Evolutionary conservation across 495 filamentous ascomycete species (phyloP).

Genomic region (Lentithecium fluviatile): DNA sequence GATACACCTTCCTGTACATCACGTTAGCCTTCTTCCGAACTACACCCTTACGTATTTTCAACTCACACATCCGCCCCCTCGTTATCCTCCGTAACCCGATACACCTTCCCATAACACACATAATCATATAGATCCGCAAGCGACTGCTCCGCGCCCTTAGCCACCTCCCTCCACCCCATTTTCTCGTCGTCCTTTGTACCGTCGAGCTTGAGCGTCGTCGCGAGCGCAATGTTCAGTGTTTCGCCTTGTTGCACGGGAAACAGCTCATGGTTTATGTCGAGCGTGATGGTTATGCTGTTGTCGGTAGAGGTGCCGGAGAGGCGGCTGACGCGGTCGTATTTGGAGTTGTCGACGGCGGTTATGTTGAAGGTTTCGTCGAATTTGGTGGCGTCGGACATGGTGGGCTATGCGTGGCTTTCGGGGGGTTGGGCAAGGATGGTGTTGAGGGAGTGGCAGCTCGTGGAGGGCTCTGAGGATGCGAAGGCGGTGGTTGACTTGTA

Average conservation of each 20-base stretch:
- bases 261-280: conserved; percentile 94
- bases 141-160: conserved; percentile 63
- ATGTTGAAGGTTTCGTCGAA: conserved; percentile 91
- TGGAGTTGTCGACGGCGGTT: conserved; percentile 69
- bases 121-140: conserved; percentile 95
- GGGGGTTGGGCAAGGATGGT: neutral
- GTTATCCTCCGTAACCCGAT: conserved; percentile 89
- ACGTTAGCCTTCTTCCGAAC: conserved; percentile 23
- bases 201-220: conserved; percentile 80
- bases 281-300: conserved; percentile 67
- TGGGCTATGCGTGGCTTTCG: neutral
- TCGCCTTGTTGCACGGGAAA: conserved; percentile 74
- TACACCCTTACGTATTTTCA: neutral
- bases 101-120: conserved; percentile 96
- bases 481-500: too few relatives aligned
- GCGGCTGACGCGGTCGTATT: conserved; percentile 94
- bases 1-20: conserved; percentile 77
- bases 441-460: neutral
- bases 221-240: conserved; percentile 72
- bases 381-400: conserved; percentile 68
- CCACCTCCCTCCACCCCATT: conserved; percentile 73
- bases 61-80: conserved; percentile 76
- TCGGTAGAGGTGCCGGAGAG: conserved; percentile 69
- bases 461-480: neutral
- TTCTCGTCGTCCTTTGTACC: conserved; percentile 67